Percentiles rank a stretch among this genome's conserved stretches.
Conservation (phyloP, 2,329 filamentous ascomycete genomes). For the Penicillium hesseltinei region DNA sequence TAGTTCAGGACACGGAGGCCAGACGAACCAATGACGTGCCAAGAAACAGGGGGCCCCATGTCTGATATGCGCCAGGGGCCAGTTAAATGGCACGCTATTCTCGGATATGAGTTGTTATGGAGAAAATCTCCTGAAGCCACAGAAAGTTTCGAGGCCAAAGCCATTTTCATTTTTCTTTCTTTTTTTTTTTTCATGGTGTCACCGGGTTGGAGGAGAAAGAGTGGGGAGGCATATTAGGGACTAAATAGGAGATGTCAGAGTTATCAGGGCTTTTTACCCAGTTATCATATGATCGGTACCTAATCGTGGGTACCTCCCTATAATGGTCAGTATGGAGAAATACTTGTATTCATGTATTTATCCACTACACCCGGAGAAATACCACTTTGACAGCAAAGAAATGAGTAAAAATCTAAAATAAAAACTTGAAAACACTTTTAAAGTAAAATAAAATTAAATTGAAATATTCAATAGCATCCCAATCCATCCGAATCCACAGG, state of each 20-base stretch:
- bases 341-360: neutral
- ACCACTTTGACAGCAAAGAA: neutral
- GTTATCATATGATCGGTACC: neutral
- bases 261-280: neutral
- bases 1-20: neutral
- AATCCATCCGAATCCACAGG: neutral
- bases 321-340: neutral
- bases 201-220: neutral
- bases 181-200: neutral
- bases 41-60: neutral
- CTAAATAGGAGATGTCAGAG: neutral
- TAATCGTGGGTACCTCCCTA: constrained; percentile 2
- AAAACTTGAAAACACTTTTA: neutral
- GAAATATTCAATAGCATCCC: neutral
- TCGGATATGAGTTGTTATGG: neutral
- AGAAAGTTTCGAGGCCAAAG: neutral
- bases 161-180: neutral
- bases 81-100: neutral
- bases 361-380: neutral
- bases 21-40: neutral
- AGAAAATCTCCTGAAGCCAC: neutral
- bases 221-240: neutral
- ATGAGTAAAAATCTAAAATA: neutral
- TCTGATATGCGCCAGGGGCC: neutral
- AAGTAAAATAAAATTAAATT: neutral